A percentile compares a stretch with the other conserved stretches of the same genome.
Evolutionary conservation across 768 basidiomycete genomes (phyloP).

Genomic region (Harrya chromipes): DNA sequence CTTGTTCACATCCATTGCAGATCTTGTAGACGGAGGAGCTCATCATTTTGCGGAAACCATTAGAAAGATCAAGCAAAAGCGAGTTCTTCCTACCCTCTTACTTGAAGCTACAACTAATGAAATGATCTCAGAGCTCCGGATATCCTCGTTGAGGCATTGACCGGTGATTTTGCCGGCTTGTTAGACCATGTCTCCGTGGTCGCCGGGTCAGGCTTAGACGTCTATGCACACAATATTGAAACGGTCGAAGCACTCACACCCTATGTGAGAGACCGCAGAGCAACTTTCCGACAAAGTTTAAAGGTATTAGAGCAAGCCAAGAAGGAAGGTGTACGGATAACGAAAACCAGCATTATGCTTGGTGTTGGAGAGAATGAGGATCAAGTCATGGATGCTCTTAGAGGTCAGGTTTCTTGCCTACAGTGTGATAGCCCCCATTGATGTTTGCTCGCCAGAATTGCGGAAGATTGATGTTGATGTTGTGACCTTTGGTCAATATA

Average conservation of each 20-base stretch:
- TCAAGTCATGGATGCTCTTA: slow-evolving; percentile 77
- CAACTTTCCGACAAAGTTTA: slow-evolving; percentile 84
- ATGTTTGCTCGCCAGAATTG: slow-evolving; percentile 56
- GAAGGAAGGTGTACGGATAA: slow-evolving; percentile 77
- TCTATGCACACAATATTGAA: slow-evolving; percentile 97
- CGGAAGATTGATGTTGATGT: slow-evolving; percentile 90
- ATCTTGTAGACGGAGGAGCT: slow-evolving; percentile 89
- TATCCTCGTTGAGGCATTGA: slow-evolving; percentile 94
- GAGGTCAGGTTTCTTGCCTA: slow-evolving; percentile 50
- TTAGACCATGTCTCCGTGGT: slow-evolving; percentile 74
- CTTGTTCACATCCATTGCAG: slow-evolving; percentile 39
- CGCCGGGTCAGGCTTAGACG: slow-evolving; percentile 91
- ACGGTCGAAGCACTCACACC: slow-evolving; percentile 94
- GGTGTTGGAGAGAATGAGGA: slow-evolving; percentile 90
- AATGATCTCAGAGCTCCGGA: slow-evolving; percentile 70
- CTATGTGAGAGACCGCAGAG: slow-evolving; percentile 91
- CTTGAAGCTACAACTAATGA: neutral
- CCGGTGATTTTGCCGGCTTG: slow-evolving; percentile 88
- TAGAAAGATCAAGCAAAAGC: slow-evolving; percentile 91
- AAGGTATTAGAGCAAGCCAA: slow-evolving; percentile 82
- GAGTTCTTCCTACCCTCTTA: slow-evolving; percentile 31
- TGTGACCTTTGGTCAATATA: slow-evolving; percentile 99
- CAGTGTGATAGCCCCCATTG: neutral
- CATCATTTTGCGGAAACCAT: slow-evolving; percentile 96
- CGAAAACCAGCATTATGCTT: slow-evolving; percentile 99